Evolutionary conservation across 305 asterid genomes (phyloP).

Genomic region (Withania somnifera): DNA sequence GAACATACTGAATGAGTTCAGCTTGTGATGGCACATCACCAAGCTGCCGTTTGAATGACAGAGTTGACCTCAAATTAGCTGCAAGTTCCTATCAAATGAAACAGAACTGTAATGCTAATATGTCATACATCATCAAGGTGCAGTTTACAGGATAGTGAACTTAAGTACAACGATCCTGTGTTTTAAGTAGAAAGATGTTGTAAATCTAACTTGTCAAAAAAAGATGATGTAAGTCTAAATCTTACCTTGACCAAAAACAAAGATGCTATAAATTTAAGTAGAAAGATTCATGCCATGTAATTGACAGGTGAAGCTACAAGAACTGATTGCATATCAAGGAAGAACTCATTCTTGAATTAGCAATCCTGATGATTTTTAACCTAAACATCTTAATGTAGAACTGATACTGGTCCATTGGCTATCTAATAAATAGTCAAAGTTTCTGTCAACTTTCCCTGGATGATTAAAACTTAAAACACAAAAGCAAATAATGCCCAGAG

Average conservation of each 20-base stretch:
- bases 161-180: not conserved
- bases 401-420: not conserved
- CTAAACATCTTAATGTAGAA: not conserved
- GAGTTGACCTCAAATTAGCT: conserved; percentile 39
- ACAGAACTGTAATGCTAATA: not conserved
- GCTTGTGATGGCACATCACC: conserved; percentile 61
- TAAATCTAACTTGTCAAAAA: too few species aligned
- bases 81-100: conserved; percentile 46
- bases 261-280: not conserved
- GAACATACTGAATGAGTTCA: conserved; percentile 71
- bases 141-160: not conserved
- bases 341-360: not conserved
- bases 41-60: conserved; percentile 45
- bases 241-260: not conserved
- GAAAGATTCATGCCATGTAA: not conserved
- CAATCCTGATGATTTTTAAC: not conserved
- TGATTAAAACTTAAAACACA: not conserved
- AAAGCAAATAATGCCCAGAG: not conserved
- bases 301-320: not conserved
- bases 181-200: not conserved
- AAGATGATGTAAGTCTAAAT: not conserved
- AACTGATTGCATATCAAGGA: not conserved
- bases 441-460: not conserved
- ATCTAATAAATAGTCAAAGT: not conserved
- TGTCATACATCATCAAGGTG: not conserved